These are phyloP conservation scores for Betula pendula DNA, from an alignment of 306 rosid species.

Conservation along the genomic window DNA sequence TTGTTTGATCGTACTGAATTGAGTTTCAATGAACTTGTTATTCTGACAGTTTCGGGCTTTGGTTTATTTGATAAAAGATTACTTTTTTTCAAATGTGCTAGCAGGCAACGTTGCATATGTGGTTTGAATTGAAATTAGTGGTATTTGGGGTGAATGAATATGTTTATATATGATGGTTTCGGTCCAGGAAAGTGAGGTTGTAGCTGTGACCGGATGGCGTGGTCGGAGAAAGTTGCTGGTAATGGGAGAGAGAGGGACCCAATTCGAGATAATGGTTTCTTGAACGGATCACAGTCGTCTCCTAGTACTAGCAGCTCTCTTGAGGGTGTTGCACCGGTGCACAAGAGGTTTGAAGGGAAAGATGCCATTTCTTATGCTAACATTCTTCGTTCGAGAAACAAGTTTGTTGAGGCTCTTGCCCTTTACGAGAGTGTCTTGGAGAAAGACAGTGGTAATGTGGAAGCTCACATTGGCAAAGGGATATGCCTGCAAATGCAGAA, in stretches of 20 bases:
- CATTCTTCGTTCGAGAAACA: conserved; percentile 84
- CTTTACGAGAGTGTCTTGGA: conserved; percentile 71
- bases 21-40: conserved; percentile 5
- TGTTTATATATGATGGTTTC: conserved; percentile 11
- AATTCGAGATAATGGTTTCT: conserved; percentile 68
- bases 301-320: conserved; percentile 46
- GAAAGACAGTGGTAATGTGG: conserved; percentile 64
- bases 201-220: conserved; percentile 50
- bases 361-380: conserved; percentile 72
- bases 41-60: not conserved
- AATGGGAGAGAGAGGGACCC: conserved; percentile 55
- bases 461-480: conserved; percentile 94
- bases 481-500: conserved; percentile 96
- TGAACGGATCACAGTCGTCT: conserved; percentile 53
- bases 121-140: not conserved
- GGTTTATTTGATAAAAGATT: not conserved
- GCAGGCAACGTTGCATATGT: not conserved
- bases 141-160: not conserved
- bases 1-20: conserved; percentile 3
- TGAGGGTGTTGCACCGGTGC: conserved; percentile 27
- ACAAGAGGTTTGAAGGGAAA: conserved; percentile 56
- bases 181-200: conserved; percentile 36
- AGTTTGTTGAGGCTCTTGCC: conserved; percentile 79
- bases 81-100: not conserved
- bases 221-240: conserved; percentile 56